Percentiles rank a stretch among this genome's conserved stretches.
Evolutionary conservation across 768 basidiomycete genomes (phyloP).

Genomic region (Russula lepida): DNA sequence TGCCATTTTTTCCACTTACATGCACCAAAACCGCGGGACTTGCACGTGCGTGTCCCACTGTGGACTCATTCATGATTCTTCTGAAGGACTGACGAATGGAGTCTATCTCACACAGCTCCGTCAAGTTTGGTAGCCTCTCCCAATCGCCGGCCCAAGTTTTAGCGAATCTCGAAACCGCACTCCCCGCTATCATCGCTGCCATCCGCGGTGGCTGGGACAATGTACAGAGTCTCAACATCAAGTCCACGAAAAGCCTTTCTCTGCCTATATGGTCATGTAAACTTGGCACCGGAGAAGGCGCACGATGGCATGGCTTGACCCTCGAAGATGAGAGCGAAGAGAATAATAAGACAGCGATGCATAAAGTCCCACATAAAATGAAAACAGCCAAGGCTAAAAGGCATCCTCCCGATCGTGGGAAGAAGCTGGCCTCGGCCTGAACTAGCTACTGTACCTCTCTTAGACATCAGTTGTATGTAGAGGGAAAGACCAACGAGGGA

Average conservation of each 20-base stretch:
- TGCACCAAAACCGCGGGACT: slow-evolving; percentile 91
- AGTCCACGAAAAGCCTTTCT: slow-evolving; percentile 74
- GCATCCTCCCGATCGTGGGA: slow-evolving; percentile 4
- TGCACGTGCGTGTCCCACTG: slow-evolving; percentile 62
- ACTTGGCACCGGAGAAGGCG: slow-evolving; percentile 51
- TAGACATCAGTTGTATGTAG: neutral
- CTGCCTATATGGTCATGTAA: slow-evolving; percentile 88
- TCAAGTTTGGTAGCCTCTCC: slow-evolving; percentile 72
- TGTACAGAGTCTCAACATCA: slow-evolving; percentile 81
- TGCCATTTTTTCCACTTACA: slow-evolving; percentile 89
- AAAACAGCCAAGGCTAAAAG: slow-evolving; percentile 1
- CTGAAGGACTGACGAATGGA: neutral
- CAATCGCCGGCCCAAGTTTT: slow-evolving; percentile 68
- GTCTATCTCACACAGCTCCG: slow-evolving; percentile 46
- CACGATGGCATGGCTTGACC: slow-evolving; percentile 50
- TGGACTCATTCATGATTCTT: neutral
- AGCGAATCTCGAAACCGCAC: slow-evolving; percentile 66
- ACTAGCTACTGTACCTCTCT: slow-evolving; percentile 5
- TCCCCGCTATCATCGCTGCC: slow-evolving; percentile 63
- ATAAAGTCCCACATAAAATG: neutral
- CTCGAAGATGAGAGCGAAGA: slow-evolving; percentile 23
- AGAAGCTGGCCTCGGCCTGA: slow-evolving; percentile 32
- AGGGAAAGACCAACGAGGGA: neutral
- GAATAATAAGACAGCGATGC: neutral
- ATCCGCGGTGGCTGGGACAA: slow-evolving; percentile 87